Conservation (phyloP, 148 eudicot genomes). For the Agrostemma githago region DNA sequence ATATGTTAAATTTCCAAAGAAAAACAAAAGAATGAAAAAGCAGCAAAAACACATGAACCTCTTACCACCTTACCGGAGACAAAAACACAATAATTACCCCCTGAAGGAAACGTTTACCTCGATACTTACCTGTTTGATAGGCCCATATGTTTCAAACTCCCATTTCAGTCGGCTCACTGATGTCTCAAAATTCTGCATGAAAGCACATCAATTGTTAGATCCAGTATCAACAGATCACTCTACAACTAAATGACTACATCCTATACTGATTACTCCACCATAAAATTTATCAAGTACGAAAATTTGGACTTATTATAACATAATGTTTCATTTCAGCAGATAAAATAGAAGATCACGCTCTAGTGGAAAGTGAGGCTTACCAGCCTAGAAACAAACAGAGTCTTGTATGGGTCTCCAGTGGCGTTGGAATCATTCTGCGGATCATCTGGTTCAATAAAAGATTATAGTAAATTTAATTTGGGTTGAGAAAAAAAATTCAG, state of each 20-base stretch:
- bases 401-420: slow-evolving; percentile 96
- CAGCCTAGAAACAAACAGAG: slow-evolving; percentile 90
- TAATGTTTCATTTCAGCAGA: neutral
- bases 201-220: neutral
- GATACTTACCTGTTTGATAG: slow-evolving; percentile 98
- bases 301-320: neutral
- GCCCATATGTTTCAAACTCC: slow-evolving; percentile 99
- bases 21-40: neutral
- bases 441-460: slow-evolving; percentile 62
- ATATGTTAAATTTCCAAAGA: neutral
- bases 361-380: slow-evolving; percentile 38
- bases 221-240: neutral
- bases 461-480: neutral
- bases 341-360: neutral
- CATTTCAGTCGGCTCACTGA: slow-evolving; percentile 94
- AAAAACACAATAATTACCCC: slow-evolving; percentile 63
- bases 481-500: neutral
- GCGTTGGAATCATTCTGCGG: slow-evolving; percentile 70
- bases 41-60: slow-evolving; percentile 24
- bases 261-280: no score
- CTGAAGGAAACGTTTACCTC: slow-evolving; percentile 29
- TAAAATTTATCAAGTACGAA: neutral
- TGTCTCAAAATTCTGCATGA: slow-evolving; percentile 81
- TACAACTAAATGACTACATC: neutral
- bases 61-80: slow-evolving; percentile 41